phyloP scores from a whole-genome alignment of 495 filamentous ascomycete species.

The Tuber brumale region DNA sequence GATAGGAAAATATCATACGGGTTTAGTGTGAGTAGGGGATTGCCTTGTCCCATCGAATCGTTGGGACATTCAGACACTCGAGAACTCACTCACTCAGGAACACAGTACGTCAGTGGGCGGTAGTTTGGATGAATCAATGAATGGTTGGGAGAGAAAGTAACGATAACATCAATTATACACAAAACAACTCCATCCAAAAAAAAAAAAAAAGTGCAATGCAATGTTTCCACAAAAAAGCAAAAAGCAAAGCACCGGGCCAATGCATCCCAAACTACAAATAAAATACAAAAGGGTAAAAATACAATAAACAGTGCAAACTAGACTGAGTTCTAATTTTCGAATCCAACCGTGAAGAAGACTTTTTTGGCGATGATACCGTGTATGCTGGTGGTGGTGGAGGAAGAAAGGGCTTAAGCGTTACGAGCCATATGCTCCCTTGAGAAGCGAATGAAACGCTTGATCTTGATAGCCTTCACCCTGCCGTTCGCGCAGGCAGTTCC shows the following conservation, averaged over 20 bases:
- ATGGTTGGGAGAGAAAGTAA: neutral
- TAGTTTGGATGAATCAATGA: neutral
- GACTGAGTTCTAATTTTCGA: neutral
- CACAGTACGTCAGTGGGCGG: neutral
- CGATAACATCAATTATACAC: neutral
- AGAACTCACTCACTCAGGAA: neutral
- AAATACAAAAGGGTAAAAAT: neutral
- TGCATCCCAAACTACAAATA: neutral
- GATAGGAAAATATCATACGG: neutral
- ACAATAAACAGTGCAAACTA: neutral
- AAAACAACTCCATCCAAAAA: neutral
- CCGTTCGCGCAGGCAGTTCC: slow-evolving; percentile 28
- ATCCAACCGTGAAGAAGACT: neutral
- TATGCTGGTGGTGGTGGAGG: neutral
- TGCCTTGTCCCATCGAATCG: neutral
- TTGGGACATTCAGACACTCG: neutral
- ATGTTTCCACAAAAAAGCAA: neutral
- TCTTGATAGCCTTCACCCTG: neutral
- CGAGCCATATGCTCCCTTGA: neutral
- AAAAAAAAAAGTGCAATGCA: neutral
- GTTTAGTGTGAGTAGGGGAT: neutral
- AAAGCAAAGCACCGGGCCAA: slow-evolving; percentile 1
- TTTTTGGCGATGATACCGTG: neutral
- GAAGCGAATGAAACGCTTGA: neutral
- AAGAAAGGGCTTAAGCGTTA: neutral